These are phyloP conservation scores for Viola odorata DNA, from an alignment of 345 rosid genomes.

Conservation along the genomic window DNA sequence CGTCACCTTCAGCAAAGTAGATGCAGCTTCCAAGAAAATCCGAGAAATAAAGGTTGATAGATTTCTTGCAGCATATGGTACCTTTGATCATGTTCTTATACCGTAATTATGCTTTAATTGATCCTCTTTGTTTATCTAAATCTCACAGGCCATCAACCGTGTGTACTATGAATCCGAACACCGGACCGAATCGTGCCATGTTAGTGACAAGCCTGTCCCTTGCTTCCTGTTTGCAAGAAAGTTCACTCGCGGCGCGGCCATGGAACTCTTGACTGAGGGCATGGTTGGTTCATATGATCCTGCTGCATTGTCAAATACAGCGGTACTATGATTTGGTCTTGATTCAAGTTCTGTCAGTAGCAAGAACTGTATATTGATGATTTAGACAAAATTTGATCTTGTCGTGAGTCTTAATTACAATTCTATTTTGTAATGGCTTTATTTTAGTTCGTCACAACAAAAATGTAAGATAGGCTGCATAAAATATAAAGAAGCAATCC, in stretches of 20 bases:
- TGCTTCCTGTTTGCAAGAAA: constrained; percentile 27
- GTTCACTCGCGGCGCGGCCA: constrained; percentile 21
- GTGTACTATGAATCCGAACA: constrained; percentile 7
- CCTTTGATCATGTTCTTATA: neutral
- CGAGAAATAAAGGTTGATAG: constrained; percentile 20
- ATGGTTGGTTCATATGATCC: neutral
- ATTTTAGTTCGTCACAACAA: no score
- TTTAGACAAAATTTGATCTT: no score
- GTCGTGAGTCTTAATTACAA: no score
- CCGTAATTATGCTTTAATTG: no score
- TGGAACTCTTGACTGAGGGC: constrained; percentile 9
- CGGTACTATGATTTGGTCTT: neutral
- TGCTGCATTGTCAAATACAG: neutral
- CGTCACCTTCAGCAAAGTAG: constrained; percentile 12
- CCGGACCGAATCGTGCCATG: constrained; percentile 12
- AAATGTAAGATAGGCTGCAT: no score
- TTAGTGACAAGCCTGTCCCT: neutral
- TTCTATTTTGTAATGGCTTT: no score
- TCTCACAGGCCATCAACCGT: constrained; percentile 15
- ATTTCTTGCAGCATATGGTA: neutral
- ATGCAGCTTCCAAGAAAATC: constrained; percentile 10
- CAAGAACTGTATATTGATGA: no score
- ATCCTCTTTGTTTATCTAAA: neutral
- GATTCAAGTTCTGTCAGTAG: no score
- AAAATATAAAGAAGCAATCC: no score